Evolutionary conservation across 2,329 filamentous ascomycete genomes (phyloP).

Genomic region (Biscogniauxia marginata): DNA sequence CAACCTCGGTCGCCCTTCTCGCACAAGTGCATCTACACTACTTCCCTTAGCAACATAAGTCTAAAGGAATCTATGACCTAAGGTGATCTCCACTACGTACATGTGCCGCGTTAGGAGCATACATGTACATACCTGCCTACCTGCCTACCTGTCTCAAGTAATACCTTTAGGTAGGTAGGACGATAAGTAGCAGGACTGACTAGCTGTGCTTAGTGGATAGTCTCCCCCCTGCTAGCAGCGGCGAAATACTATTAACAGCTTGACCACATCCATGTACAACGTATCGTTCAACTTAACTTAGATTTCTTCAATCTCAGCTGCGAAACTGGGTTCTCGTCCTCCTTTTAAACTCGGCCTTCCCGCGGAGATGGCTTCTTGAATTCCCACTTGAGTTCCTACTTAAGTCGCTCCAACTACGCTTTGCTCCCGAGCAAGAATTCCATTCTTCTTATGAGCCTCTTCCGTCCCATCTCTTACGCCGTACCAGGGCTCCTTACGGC

Average conservation of each 20-base stretch:
- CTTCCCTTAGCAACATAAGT: too few species aligned
- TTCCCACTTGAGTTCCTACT: not conserved
- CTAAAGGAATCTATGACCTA: too few species aligned
- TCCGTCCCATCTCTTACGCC: too few species aligned
- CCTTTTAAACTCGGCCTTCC: not conserved
- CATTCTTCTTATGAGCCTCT: too few species aligned
- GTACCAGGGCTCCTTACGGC: too few species aligned
- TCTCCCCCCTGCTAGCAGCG: not conserved
- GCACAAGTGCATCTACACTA: too few species aligned
- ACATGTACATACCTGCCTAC: too few species aligned
- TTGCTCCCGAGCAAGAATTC: not conserved
- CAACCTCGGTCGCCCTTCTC: not conserved
- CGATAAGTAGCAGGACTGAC: not conserved
- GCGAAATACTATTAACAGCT: not conserved
- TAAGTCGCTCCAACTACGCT: not conserved
- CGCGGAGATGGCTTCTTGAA: not conserved
- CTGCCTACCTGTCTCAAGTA: too few species aligned
- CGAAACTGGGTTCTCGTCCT: not conserved
- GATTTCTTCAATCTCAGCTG: not conserved
- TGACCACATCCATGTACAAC: not conserved
- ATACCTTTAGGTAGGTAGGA: too few species aligned
- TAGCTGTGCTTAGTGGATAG: not conserved
- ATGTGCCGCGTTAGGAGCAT: too few species aligned
- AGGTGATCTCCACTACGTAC: too few species aligned
- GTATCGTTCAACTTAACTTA: not conserved